Conservation (phyloP, 257 asterid species). For the Plantago elongata region DNA sequence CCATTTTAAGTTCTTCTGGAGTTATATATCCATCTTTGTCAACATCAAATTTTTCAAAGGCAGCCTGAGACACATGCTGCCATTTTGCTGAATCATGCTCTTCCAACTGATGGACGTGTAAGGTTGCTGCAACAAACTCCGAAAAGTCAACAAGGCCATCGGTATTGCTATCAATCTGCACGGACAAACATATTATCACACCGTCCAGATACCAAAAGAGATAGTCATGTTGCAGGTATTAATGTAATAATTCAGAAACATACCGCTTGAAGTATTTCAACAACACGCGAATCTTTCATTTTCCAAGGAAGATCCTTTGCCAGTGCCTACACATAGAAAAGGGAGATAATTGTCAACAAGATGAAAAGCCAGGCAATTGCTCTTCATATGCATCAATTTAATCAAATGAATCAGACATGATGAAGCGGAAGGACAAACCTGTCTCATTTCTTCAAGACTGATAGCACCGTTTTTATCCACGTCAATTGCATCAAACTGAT, state of each 20-base stretch:
- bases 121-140: conserved; percentile 93
- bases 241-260: conserved; percentile 8
- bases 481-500: conserved; percentile 96
- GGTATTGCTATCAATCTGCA: conserved; percentile 91
- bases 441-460: conserved; percentile 99
- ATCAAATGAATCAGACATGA: no score
- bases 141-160: conserved; percentile 96
- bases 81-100: conserved; percentile 83
- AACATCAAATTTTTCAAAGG: conserved; percentile 88
- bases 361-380: neutral
- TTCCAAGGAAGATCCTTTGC: conserved; percentile 99
- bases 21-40: conserved; percentile 92
- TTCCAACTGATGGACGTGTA: conserved; percentile 90
- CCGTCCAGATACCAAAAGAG: neutral
- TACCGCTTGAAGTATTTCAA: conserved; percentile 98
- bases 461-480: conserved; percentile 93
- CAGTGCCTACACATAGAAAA: conserved; percentile 56
- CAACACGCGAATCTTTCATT: conserved; percentile 88
- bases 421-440: conserved; percentile 35
- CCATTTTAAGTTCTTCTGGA: conserved; percentile 90
- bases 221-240: no score
- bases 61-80: conserved; percentile 77
- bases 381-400: no score
- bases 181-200: conserved; percentile 9
- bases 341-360: conserved; percentile 1